Evolutionary conservation across 257 asterid genomes (phyloP), one percentile per base, ranked within the genome.

Genomic region (Capsicum rhomboideum): DNA sequence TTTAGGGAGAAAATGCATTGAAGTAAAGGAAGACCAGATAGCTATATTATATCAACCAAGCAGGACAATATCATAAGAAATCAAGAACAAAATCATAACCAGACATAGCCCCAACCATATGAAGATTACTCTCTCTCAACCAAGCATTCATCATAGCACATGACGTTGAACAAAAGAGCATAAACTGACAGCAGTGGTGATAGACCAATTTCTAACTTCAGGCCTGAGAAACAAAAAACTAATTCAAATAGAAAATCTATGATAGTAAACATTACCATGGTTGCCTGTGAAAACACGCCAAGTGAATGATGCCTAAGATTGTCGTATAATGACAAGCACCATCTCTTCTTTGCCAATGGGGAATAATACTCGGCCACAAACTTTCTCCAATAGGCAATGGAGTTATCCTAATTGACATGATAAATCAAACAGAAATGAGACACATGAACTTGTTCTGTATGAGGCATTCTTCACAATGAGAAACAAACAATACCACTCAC

Each of bases 311-410:
- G 94, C 78, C 97, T 97, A 64, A 94, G 96, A 54, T 95, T 93
- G 75, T 97, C 98, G 64, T 97, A 95, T 44, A 91, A 81, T 56
- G 99, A 97, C 83, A 95, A 89, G 84, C 98, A 95, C 97, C 98
- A 95, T 87, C 98, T 90, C 91, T 92, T 95, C 95, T 95, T 97
- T 54, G 98, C 97, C 84, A 96, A 93, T 13, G 98, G 96, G 83
- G 97, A 91, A 89, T 95, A 95, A 90, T n/a, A n/a, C n/a, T n/a
- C n/a, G n/a, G n/a, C n/a, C 55, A 97, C 96, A 87, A 95, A 97
- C 88, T 97, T 97, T 86, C 95, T 95, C 99, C 99, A 97, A 89
- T 97, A 97, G 64, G 97, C 95, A 88, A 97, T 95, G 82, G 93
- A 82, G 87, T 97, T 91, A 77, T 95, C 98, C 99, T 97, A 23